Base-by-base conservation (phyloP, 164 flowering plant species). In the Platanus orientalis region DNA sequence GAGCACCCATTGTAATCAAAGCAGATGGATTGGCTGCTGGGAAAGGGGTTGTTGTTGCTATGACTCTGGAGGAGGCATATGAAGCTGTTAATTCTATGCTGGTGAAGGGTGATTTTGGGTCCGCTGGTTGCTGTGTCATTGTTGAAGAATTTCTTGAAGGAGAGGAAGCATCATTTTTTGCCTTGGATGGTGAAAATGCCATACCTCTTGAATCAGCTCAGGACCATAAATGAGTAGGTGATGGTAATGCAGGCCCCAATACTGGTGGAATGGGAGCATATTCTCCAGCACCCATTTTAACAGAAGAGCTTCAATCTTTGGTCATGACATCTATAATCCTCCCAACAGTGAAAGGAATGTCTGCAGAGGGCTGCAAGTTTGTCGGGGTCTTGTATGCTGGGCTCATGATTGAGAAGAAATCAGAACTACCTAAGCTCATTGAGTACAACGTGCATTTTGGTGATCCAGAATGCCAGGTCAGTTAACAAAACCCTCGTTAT, bases 241-340 rank as follows among this genome's bases (percentile, higher is more conserved):
- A 94, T 82, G 95, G 97, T 59, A 97, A 94, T 69, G 87, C 86
- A 1, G 98, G 98, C 14, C 97, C 98, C 4, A 94, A 91, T 64
- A 94, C 98, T 16, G 98, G 98, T 40, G 98, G 97, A 26, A 94
- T 94, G 97, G 98, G 98, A 23, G 97, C 98, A 25, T 94, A 90
- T 64, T 94, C 97, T 53, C 98, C 98, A 0, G 98, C 98, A 44
- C 98, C 97, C 0, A 63, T 94, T 30, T 65, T 94, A 60, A 94
- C 97, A 6, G 75, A 79, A 66, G 93, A 89, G 61, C 88, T 94
- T 24, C 77, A 94, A 60, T 71, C 81, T 49, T 26, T 83, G 50
- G 92, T 94, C 40, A 90, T 94, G 98, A 58, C 77, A 51, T 78
- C 96, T 62, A 94, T 94, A 48, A 86, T 90, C 70, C 66, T 78